Conservation (phyloP, 345 rosid genomes). For the Anacardium occidentale region DNA sequence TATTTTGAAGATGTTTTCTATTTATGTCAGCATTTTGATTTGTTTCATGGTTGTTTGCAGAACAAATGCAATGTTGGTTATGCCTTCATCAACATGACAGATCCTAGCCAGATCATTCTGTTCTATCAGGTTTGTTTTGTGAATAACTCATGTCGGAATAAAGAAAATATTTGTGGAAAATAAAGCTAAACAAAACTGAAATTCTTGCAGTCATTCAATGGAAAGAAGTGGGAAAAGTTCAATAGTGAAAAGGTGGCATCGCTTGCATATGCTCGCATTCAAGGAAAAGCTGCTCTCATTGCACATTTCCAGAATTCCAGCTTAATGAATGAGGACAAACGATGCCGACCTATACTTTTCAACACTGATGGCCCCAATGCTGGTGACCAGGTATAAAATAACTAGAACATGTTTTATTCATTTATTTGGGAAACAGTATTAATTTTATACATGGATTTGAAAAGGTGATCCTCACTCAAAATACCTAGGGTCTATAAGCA, state of each 20-base stretch:
- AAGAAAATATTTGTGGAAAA: neutral
- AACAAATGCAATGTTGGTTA: slow-evolving; percentile 74
- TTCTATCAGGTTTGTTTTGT: slow-evolving; percentile 44
- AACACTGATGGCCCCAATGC: slow-evolving; percentile 70
- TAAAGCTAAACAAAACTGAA: slow-evolving; percentile 6
- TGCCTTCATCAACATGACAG: slow-evolving; percentile 70
- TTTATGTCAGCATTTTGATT: slow-evolving; percentile 8
- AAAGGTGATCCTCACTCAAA: neutral
- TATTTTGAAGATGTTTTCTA: neutral
- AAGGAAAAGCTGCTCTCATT: slow-evolving; percentile 67
- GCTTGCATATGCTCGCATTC: slow-evolving; percentile 70
- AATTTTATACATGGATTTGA: too few relatives aligned
- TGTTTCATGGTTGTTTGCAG: slow-evolving; percentile 28
- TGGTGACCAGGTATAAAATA: slow-evolving; percentile 58
- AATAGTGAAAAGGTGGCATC: slow-evolving; percentile 77
- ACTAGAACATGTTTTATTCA: neutral
- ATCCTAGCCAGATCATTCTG: slow-evolving; percentile 49
- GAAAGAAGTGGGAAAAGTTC: slow-evolving; percentile 87
- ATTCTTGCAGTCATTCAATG: slow-evolving; percentile 53
- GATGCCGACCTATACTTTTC: slow-evolving; percentile 72
- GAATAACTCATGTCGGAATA: neutral
- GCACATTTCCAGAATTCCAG: slow-evolving; percentile 84
- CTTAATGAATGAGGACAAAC: slow-evolving; percentile 79
- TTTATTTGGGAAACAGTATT: neutral
- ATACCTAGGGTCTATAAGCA: too few relatives aligned